Conservation (phyloP, 371 early-diverging fungal species). For the Mucor indicus region DNA sequence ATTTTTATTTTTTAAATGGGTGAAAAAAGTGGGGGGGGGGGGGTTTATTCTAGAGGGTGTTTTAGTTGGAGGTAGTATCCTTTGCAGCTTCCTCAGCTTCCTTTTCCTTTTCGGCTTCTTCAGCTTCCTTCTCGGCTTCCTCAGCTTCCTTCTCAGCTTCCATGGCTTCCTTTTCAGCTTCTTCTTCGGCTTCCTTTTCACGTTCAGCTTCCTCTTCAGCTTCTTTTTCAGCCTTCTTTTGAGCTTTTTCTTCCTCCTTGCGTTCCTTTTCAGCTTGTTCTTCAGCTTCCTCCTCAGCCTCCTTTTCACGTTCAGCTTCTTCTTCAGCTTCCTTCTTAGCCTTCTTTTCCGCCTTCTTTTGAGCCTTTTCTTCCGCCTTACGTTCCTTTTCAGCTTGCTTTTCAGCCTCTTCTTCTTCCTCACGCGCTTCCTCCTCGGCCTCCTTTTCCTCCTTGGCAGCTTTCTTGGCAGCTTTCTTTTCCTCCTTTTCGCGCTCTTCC, state of each 20-base stretch:
- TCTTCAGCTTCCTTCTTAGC: not conserved
- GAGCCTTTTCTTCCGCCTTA: too few relatives aligned
- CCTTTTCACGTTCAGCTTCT: not conserved
- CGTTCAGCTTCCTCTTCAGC: constrained; percentile 2
- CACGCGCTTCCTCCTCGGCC: too few relatives aligned
- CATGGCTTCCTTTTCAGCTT: not conserved
- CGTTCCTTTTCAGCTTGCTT: not conserved
- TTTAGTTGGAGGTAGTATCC: too few relatives aligned
- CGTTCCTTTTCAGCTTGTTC: constrained; percentile 23
- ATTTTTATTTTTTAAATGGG: too few relatives aligned
- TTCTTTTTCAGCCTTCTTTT: not conserved
- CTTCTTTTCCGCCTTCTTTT: not conserved
- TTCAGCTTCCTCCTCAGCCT: constrained; percentile 36
- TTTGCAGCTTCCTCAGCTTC: too few relatives aligned
- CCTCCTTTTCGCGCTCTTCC: not conserved
- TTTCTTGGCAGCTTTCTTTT: not conserved
- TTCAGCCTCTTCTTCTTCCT: too few relatives aligned
- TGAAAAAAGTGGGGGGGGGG: too few relatives aligned
- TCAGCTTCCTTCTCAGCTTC: not conserved
- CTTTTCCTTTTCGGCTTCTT: not conserved
- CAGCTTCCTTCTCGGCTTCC: constrained; percentile 1
- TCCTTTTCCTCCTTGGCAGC: not conserved
- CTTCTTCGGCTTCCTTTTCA: not conserved
- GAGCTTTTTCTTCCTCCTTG: not conserved
- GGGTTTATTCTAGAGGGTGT: too few relatives aligned